A percentile compares a stretch with the other conserved stretches of the same genome.
Evolutionary conservation across 495 filamentous ascomycete species (phyloP).

Genomic region (Rusavskia elegans): DNA sequence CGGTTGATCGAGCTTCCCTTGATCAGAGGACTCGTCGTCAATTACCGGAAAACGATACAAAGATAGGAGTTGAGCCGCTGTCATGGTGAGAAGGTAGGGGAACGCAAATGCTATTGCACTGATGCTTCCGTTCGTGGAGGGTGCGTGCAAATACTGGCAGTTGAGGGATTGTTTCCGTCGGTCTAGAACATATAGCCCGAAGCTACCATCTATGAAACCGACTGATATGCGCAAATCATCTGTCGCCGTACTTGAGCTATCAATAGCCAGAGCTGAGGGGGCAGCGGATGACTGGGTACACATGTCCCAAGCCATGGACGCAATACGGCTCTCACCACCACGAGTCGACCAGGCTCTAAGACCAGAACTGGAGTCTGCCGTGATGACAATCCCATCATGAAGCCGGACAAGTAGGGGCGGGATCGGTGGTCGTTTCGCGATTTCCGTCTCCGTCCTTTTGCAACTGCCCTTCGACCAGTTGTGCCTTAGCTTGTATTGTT

Average conservation of each 20-base stretch:
- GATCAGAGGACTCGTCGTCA: not conserved
- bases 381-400: slow-evolving; percentile 59
- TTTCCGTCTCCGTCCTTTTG: slow-evolving; percentile 56
- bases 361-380: slow-evolving; percentile 51
- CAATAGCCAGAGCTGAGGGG: slow-evolving; percentile 57
- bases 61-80: slow-evolving; percentile 51
- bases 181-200: slow-evolving; percentile 50
- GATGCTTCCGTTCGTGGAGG: slow-evolving; percentile 45
- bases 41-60: slow-evolving; percentile 43
- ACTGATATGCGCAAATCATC: slow-evolving; percentile 39
- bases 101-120: slow-evolving; percentile 56
- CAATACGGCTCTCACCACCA: slow-evolving; percentile 35
- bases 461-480: slow-evolving; percentile 86
- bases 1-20: slow-evolving; percentile 21
- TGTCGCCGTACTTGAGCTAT: slow-evolving; percentile 21
- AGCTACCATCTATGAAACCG: slow-evolving; percentile 65
- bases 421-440: slow-evolving; percentile 35
- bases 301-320: slow-evolving; percentile 20
- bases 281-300: slow-evolving; percentile 15
- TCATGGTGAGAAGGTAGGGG: slow-evolving; percentile 69
- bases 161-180: slow-evolving; percentile 24
- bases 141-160: slow-evolving; percentile 35
- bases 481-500: slow-evolving; percentile 73
- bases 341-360: slow-evolving; percentile 67
- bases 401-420: slow-evolving; percentile 54